Percentiles rank a stretch among this genome's conserved stretches.
Conservation (phyloP, 176 grass and related monocot species). For the Avena insularis region DNA sequence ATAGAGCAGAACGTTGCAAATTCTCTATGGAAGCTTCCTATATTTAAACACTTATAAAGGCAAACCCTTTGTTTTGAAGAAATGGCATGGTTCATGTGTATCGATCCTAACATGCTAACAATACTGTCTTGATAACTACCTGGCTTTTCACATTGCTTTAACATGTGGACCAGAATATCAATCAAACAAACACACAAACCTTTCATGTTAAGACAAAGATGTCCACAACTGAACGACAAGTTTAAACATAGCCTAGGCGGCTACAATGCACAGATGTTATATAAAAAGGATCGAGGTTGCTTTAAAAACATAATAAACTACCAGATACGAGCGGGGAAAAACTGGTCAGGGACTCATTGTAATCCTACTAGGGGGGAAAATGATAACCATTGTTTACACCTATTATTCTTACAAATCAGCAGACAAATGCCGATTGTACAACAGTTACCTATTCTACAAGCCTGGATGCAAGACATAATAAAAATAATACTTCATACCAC, state of each 20-base stretch:
- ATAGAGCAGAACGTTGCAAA: not conserved
- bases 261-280: not conserved
- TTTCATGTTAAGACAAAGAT: not conserved
- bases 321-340: not conserved
- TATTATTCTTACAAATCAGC: not conserved
- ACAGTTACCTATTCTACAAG: not conserved
- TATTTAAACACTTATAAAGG: not conserved
- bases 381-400: not conserved
- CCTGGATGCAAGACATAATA: not conserved
- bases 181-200: not conserved
- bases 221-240: not conserved
- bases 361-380: not conserved
- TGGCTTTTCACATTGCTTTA: not conserved
- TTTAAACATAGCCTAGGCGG: not conserved
- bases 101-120: not conserved
- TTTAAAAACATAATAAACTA: not conserved
- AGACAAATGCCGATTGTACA: not conserved
- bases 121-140: not conserved
- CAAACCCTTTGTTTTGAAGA: not conserved
- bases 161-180: not conserved
- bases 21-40: not conserved
- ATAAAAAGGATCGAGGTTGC: not conserved
- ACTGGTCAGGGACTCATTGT: not conserved
- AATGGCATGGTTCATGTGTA: slow-evolving; percentile 16
- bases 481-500: not conserved